Evolutionary conservation across 495 filamentous ascomycete species (phyloP).

Genomic region (Penicillium lagena): DNA sequence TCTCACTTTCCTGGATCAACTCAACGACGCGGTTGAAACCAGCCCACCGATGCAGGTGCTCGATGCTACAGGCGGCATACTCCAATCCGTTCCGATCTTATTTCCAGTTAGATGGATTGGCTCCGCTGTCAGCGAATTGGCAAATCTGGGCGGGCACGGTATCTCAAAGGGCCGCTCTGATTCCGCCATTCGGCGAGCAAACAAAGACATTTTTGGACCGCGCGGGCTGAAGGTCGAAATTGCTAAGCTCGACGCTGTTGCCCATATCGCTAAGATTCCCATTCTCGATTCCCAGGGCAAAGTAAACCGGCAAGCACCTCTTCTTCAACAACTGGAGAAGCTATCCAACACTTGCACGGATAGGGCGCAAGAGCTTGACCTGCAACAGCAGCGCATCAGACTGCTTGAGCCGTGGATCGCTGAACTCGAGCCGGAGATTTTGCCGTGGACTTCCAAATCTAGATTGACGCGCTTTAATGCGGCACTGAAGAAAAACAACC

Average conservation of each 20-base stretch:
- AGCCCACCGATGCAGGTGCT: slow-evolving; percentile 30
- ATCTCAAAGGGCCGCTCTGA: slow-evolving; percentile 23
- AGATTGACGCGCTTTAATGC: slow-evolving; percentile 19
- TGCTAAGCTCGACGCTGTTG: slow-evolving; percentile 19
- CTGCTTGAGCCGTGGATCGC: slow-evolving; percentile 17
- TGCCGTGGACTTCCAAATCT: slow-evolving; percentile 19
- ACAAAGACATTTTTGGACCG: slow-evolving; percentile 21
- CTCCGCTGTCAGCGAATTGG: slow-evolving; percentile 14
- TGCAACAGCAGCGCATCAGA: slow-evolving; percentile 1
- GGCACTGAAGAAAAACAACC: slow-evolving; percentile 18
- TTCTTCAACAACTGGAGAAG: slow-evolving; percentile 10
- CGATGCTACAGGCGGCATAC: slow-evolving; percentile 23
- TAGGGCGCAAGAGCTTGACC: slow-evolving; percentile 5
- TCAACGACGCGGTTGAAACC: slow-evolving; percentile 21
- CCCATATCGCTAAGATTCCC: slow-evolving; percentile 18
- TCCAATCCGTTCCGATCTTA: slow-evolving; percentile 23
- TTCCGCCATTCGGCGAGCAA: slow-evolving; percentile 16
- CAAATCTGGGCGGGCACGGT: slow-evolving; percentile 16
- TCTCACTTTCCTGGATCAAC: slow-evolving; percentile 19
- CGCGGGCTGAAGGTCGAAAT: slow-evolving; percentile 18
- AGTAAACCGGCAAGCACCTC: slow-evolving; percentile 7
- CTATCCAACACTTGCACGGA: neutral
- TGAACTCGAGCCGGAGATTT: slow-evolving; percentile 16
- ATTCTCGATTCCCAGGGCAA: slow-evolving; percentile 20
- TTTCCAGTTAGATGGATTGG: slow-evolving; percentile 25